Evolutionary conservation across 2,329 filamentous ascomycete species (phyloP).

Genomic region (Calonectria hongkongensis): DNA sequence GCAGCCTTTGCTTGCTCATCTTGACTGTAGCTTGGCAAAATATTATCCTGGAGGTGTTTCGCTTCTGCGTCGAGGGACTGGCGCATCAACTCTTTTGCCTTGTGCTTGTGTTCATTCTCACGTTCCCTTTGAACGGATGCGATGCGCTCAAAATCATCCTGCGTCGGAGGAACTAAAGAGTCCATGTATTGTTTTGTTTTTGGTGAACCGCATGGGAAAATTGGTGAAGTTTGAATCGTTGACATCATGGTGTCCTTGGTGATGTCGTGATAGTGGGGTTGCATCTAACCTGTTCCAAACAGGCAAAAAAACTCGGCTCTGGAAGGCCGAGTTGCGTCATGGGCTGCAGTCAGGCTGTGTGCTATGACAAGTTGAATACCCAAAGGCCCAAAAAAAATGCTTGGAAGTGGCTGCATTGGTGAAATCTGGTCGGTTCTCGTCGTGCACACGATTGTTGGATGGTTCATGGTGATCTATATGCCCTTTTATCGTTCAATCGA

Average conservation of each 20-base stretch:
- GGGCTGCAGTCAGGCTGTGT: not conserved
- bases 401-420: not conserved
- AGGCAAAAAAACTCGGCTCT: constrained; percentile 46
- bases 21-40: constrained; percentile 38
- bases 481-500: constrained; percentile 35
- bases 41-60: constrained; percentile 50
- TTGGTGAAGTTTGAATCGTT: constrained; percentile 46
- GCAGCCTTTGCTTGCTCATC: constrained; percentile 67
- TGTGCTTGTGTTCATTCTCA: constrained; percentile 66
- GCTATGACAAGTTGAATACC: constrained; percentile 27
- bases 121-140: constrained; percentile 68
- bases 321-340: constrained; percentile 54
- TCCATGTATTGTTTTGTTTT: constrained; percentile 69
- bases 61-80: constrained; percentile 59
- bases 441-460: not conserved
- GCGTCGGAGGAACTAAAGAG: constrained; percentile 68
- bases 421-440: not conserved
- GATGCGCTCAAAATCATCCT: constrained; percentile 69
- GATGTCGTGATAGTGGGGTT: constrained; percentile 46
- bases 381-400: constrained; percentile 16
- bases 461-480: not conserved
- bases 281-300: constrained; percentile 41
- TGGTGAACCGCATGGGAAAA: constrained; percentile 37
- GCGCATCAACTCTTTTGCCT: constrained; percentile 60
- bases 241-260: constrained; percentile 41